A percentile compares a stretch with the other conserved stretches of the same genome.
Evolutionary conservation across 2,329 filamentous ascomycete genomes (phyloP).

Genomic region (Zymoseptoria brevis): DNA sequence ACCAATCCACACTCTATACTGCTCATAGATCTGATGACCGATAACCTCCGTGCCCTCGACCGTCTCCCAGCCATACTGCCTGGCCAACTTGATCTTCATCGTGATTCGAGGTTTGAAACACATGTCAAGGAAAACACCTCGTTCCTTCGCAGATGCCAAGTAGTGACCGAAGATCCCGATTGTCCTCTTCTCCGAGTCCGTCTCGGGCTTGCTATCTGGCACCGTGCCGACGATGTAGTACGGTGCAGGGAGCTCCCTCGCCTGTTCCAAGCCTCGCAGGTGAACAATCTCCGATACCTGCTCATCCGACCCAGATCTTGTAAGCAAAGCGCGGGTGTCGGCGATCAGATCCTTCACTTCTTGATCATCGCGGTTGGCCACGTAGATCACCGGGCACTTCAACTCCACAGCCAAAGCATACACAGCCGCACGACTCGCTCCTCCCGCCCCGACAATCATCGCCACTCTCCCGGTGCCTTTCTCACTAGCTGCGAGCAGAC

Average conservation of each 20-base stretch:
- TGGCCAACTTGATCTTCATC: constrained; percentile 30
- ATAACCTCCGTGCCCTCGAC: constrained; percentile 38
- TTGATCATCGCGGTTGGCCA: too few species aligned
- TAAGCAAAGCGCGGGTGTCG: too few species aligned
- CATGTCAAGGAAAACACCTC: constrained; percentile 36
- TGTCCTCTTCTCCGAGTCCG: constrained; percentile 21
- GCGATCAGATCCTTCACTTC: too few species aligned
- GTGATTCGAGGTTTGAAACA: constrained; percentile 38
- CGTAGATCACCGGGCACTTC: too few species aligned
- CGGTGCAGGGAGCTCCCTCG: constrained; percentile 18
- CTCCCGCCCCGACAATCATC: constrained; percentile 37
- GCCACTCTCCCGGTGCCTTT: constrained; percentile 20
- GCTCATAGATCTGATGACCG: constrained; percentile 12
- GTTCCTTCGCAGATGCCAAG: constrained; percentile 5
- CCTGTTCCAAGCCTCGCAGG: constrained; percentile 23
- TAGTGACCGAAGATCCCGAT: too few species aligned
- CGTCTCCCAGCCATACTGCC: constrained; percentile 29
- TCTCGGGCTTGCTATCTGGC: constrained; percentile 32
- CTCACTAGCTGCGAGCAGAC: constrained; percentile 21
- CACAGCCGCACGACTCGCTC: constrained; percentile 34
- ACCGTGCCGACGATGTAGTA: constrained; percentile 35
- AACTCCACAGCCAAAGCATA: too few species aligned
- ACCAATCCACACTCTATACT: too few species aligned
- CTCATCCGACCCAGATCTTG: too few species aligned
- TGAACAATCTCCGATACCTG: constrained; percentile 21